Conservation (phyloP, 2,329 filamentous ascomycete species). For the Pseudocercospora ulei region DNA sequence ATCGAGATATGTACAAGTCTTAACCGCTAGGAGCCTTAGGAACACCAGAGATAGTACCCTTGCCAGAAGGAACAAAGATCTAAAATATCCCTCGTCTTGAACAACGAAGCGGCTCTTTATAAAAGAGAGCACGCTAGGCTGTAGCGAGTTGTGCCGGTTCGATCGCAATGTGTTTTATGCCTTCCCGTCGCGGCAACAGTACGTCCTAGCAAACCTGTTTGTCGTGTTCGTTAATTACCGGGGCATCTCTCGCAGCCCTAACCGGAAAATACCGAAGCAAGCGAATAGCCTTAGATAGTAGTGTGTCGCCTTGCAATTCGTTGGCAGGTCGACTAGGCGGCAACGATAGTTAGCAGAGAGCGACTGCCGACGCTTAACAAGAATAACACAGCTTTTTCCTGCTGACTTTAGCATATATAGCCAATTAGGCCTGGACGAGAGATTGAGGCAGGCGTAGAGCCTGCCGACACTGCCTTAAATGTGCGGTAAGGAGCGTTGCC, state of each 20-base stretch:
- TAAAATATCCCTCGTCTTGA: constrained; percentile 3
- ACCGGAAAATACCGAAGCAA: background rate
- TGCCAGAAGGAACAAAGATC: constrained; percentile 2
- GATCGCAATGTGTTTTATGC: background rate
- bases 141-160: background rate
- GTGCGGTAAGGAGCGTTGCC: too few relatives aligned
- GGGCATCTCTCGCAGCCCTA: background rate
- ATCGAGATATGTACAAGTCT: background rate
- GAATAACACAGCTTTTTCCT: background rate
- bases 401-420: too few relatives aligned
- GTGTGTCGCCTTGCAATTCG: constrained; percentile 7
- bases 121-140: background rate
- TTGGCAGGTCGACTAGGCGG: constrained; percentile 2
- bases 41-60: background rate
- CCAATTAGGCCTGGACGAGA: too few relatives aligned
- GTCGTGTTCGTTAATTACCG: constrained; percentile 3
- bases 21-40: background rate
- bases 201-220: background rate
- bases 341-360: constrained; percentile 6
- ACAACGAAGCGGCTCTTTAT: constrained; percentile 7
- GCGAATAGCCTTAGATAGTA: constrained; percentile 1
- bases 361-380: constrained; percentile 2
- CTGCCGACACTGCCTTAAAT: too few relatives aligned
- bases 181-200: background rate
- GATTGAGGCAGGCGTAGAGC: too few relatives aligned